Conservation (phyloP, 148 eudicot genomes). For the Cornus suecica region DNA sequence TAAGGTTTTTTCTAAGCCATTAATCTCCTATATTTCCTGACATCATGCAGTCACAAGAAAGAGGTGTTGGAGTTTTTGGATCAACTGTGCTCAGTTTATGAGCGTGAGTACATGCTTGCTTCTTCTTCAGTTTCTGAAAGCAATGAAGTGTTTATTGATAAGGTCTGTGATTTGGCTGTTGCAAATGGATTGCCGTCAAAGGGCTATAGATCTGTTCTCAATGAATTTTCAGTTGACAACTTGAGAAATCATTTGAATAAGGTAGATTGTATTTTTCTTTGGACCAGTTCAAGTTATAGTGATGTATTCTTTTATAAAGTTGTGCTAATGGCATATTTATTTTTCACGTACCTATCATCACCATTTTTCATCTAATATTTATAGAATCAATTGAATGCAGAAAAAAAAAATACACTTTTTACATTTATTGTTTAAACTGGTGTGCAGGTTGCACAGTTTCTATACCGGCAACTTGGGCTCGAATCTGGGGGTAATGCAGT, state of each 20-base stretch:
- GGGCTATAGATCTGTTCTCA: constrained; percentile 42
- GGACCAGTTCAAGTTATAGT: background rate
- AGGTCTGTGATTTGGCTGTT: constrained; percentile 58
- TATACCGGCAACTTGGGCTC: constrained; percentile 60
- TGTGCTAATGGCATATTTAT: background rate
- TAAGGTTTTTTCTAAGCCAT: background rate
- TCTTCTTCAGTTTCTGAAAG: constrained; percentile 42
- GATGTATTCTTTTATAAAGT: too few relatives aligned
- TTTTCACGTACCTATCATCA: background rate
- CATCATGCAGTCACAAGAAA: constrained; percentile 70
- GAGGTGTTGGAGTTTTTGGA: constrained; percentile 72
- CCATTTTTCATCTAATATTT: background rate
- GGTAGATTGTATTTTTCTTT: constrained; percentile 35
- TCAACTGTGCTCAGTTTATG: constrained; percentile 68
- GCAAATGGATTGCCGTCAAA: constrained; percentile 55
- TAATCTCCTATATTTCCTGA: constrained; percentile 1
- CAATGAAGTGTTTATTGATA: constrained; percentile 50
- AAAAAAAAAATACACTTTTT: background rate
- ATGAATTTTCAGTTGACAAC: constrained; percentile 48
- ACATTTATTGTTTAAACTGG: constrained; percentile 7
- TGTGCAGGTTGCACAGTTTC: constrained; percentile 66
- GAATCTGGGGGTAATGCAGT: constrained; percentile 67
- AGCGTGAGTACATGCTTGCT: constrained; percentile 35
- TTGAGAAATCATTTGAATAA: constrained; percentile 53
- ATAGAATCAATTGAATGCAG: background rate